Percentiles rank a stretch among this genome's conserved stretches.
phyloP scores from a whole-genome alignment of 768 basidiomycete species.

The Rhodotorula diobovata region DNA sequence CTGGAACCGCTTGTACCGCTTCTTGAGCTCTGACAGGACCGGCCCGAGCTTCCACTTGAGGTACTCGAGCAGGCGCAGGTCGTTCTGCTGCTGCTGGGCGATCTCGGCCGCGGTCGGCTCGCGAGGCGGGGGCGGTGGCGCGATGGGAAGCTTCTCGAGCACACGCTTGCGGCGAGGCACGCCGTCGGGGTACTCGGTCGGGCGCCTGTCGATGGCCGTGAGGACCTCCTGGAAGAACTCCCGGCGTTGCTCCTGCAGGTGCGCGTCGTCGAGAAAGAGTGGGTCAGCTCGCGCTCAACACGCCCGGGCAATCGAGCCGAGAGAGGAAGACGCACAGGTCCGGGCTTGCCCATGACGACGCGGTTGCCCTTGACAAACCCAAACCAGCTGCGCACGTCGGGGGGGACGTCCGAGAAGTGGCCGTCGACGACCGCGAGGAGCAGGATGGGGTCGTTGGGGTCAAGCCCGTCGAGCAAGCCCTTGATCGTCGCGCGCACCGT shows the following conservation, averaged over 20 bases:
- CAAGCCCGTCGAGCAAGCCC: slow-evolving; percentile 83
- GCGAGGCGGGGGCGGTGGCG: slow-evolving; percentile 82
- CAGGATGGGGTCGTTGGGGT: slow-evolving; percentile 88
- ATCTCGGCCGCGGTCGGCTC: slow-evolving; percentile 76
- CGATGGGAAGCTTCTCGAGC: slow-evolving; percentile 77
- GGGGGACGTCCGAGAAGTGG: slow-evolving; percentile 61
- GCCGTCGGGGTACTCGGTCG: slow-evolving; percentile 84
- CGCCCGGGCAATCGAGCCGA: neutral
- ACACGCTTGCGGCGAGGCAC: slow-evolving; percentile 74
- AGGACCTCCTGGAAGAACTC: slow-evolving; percentile 74
- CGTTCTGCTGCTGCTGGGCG: slow-evolving; percentile 73
- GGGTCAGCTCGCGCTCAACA: neutral
- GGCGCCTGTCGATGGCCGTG: slow-evolving; percentile 65
- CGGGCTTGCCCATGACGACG: slow-evolving; percentile 60
- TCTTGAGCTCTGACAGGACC: slow-evolving; percentile 79
- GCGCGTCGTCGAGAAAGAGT: too few relatives aligned
- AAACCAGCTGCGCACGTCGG: slow-evolving; percentile 87
- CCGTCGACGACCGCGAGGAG: slow-evolving; percentile 85
- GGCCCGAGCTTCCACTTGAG: slow-evolving; percentile 87
- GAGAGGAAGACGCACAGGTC: slow-evolving; percentile 42
- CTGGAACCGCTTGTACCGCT: slow-evolving; percentile 85
- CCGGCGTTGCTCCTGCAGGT: slow-evolving; percentile 55
- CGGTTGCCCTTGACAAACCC: slow-evolving; percentile 69
- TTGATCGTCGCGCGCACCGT: slow-evolving; percentile 76
- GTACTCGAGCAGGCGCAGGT: slow-evolving; percentile 69